Evolutionary conservation across 208 protist species (phyloP), one percentile per base, ranked within the genome.

Genomic region (Herpetomonas samuelpessoai): DNA sequence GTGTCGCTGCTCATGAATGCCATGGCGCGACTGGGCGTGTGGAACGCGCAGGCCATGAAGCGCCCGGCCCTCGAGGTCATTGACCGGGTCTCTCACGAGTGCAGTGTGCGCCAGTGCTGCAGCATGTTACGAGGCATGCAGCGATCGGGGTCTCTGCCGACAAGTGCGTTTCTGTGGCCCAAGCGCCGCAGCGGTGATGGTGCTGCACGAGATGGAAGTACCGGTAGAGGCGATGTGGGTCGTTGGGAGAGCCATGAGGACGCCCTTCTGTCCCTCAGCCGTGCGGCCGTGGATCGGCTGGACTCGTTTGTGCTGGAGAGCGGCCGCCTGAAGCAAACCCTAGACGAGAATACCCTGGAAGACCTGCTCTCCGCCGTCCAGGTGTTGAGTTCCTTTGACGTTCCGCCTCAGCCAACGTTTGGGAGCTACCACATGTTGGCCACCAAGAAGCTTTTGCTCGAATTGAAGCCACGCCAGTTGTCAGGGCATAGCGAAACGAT

Each of bases 1-100:
- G 48, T 94, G 31, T 94, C 88, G 6, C 69, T 94, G 47, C 47
- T 91, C 14, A 55, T 91, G 16, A 88, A 78, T 45, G 60, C 76
- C 6, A 65, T 91, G 58, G 61, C 77, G 25, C 74, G 79, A 46
- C 80, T 89, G 26, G 82, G 84, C 3, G 74, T 85, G 18, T 89
- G 84, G 77, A 91, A 91, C 62, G 82, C 73, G 22, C 81, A 73
- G 0, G 60, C 91, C 27, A 58, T 94, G 52, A 70, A 67, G 39
- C 57, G 53, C n/a, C 62, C 73, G 2, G 65, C 62, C 10, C 26
- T 50, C 41, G 79, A 76, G 56, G 73, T 81, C 35, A 63, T 68
- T 45, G 28, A 51, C 35, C 68, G 74, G 16, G 60, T 81, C 57
- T 30, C 27, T 14, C 57, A 62, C 21, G 29, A 31, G 25, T 81